A percentile compares a stretch with the other conserved stretches of the same genome.
phyloP scores from a whole-genome alignment of 2,329 filamentous ascomycete genomes.

The Diaporthe citrichinensis region DNA sequence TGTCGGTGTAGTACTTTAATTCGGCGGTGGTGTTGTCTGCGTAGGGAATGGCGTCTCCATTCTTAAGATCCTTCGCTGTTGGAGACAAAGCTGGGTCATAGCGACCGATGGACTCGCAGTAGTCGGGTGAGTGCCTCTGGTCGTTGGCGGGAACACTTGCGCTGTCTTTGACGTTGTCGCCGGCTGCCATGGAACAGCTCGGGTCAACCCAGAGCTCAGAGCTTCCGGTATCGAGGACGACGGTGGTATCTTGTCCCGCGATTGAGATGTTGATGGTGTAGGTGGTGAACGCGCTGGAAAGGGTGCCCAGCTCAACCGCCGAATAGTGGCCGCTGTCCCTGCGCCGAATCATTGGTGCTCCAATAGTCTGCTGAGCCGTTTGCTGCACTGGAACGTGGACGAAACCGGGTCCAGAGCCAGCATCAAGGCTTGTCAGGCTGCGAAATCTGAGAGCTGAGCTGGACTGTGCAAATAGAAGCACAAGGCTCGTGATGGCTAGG shows the following conservation, averaged over 20 bases:
- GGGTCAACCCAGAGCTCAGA: slow-evolving; percentile 44
- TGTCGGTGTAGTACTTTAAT: slow-evolving; percentile 6
- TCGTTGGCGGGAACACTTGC: no score
- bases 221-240: slow-evolving; percentile 45
- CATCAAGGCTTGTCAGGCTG: neutral
- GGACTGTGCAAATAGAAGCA: neutral
- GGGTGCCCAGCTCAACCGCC: neutral
- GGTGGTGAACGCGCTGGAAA: neutral
- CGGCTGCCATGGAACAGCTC: slow-evolving; percentile 12
- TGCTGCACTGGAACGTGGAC: slow-evolving; percentile 14
- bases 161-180: neutral
- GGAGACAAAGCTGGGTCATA: slow-evolving; percentile 27
- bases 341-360: neutral
- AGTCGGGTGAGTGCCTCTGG: slow-evolving; percentile 6
- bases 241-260: slow-evolving; percentile 43
- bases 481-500: neutral
- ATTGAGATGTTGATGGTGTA: slow-evolving; percentile 33
- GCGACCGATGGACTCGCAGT: slow-evolving; percentile 17
- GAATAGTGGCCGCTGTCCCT: neutral
- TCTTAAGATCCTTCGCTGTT: slow-evolving; percentile 1
- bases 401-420: neutral
- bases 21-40: neutral
- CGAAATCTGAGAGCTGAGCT: neutral
- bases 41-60: neutral
- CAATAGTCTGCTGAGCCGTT: neutral